These are phyloP conservation scores for Lactarius deliciosus DNA, from an alignment of 768 basidiomycete species.

Conservation along the genomic window DNA sequence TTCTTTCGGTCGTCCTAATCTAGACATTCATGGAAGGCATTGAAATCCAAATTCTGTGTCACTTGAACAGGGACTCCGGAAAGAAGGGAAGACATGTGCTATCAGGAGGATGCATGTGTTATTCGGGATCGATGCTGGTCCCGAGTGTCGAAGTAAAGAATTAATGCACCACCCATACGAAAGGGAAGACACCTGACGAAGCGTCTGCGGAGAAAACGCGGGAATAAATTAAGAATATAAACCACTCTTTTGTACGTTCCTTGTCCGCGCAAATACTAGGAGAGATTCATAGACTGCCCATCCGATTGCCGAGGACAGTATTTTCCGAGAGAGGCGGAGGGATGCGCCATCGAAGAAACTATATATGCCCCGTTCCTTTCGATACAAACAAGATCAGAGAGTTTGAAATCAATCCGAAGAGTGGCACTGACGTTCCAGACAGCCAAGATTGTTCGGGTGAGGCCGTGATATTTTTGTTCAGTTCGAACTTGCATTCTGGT, in stretches of 20 bases:
- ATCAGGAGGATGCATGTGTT: not conserved
- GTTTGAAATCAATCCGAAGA: not conserved
- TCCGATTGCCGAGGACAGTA: slow-evolving; percentile 84
- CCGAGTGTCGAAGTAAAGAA: not conserved
- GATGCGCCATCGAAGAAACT: slow-evolving; percentile 89
- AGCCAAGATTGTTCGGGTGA: slow-evolving; percentile 59
- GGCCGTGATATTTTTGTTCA: slow-evolving; percentile 70
- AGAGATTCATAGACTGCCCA: slow-evolving; percentile 90
- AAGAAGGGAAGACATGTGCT: not conserved
- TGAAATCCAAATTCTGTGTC: not conserved
- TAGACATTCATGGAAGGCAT: not conserved
- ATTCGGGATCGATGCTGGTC: too few relatives aligned
- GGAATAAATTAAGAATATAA: not conserved
- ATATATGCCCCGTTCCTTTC: slow-evolving; percentile 70
- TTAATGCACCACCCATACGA: not conserved
- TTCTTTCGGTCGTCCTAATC: slow-evolving; percentile 8
- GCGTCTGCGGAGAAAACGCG: not conserved
- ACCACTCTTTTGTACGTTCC: not conserved
- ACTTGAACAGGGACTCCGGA: not conserved
- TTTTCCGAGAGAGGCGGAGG: slow-evolving; percentile 81
- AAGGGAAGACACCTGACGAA: not conserved
- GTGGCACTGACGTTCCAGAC: slow-evolving; percentile 61
- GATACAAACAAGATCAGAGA: slow-evolving; percentile 10
- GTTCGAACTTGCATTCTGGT: slow-evolving; percentile 92
- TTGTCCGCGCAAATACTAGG: slow-evolving; percentile 53